phyloP scores from a whole-genome alignment of 352 stramenopile genomes.

The Thalassiosira exigua region DNA sequence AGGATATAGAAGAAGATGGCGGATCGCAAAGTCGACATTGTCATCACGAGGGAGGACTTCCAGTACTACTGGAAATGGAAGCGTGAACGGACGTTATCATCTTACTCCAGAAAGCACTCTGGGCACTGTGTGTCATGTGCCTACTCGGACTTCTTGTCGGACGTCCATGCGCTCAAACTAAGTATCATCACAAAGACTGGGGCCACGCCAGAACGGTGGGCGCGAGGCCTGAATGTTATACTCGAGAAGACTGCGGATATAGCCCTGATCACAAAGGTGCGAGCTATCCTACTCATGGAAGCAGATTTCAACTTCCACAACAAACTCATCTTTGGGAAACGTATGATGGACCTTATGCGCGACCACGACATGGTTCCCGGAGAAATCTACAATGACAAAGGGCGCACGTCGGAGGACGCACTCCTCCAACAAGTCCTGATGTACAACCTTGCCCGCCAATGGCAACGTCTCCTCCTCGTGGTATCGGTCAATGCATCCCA shows the following conservation, averaged over 20 bases:
- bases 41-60: background rate
- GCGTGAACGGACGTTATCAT: background rate
- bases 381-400: conserved; percentile 11
- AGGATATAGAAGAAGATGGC: background rate
- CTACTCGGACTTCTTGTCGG: background rate
- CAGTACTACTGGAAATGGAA: conserved; percentile 1
- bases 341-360: conserved; percentile 19
- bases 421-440: conserved; percentile 1
- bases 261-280: background rate
- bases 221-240: background rate
- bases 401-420: conserved; percentile 9
- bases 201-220: background rate
- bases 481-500: conserved; percentile 19
- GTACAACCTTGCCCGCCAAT: conserved; percentile 4
- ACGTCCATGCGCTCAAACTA: background rate
- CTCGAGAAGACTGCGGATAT: conserved; percentile 12
- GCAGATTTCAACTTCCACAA: conserved; percentile 16
- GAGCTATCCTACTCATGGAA: conserved; percentile 16
- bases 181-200: background rate
- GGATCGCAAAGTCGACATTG: background rate
- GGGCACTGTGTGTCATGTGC: background rate
- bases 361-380: conserved; percentile 8
- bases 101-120: background rate
- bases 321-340: conserved; percentile 6
- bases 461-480: background rate